Base-by-base conservation (phyloP, 2,329 filamentous ascomycete genomes). In the Alternaria metachromatica region DNA sequence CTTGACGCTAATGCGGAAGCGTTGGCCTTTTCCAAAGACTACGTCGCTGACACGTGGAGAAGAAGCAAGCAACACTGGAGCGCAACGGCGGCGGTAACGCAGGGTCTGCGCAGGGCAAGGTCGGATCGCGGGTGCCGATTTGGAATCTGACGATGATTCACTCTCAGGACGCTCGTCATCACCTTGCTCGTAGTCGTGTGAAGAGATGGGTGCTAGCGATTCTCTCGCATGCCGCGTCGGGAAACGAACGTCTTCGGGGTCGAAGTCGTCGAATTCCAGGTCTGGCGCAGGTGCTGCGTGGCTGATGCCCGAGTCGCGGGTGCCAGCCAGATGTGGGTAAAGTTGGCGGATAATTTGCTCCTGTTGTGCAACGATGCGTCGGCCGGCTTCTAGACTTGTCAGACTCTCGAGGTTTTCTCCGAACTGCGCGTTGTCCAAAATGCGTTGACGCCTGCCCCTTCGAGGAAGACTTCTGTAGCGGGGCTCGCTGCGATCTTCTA, bases 401-500 rank as follows among this genome's bases (percentile, higher is more conserved):
- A 78, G 61, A 33, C 72, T 72, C 30, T 80, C 73, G 48, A 82
- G 57, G 71, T 78, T 73, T 59, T 74, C 72, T 37, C 63, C 69
- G n/a, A 78, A 62, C 8, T 72, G 72, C 8, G 67, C 62, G 15
- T 71, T 71, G 28, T 81, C 79, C 13, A 81, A 70, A n/a, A 76
- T 49, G 18, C 78, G 75, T 63, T 80, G 78, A 12, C 80, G 74
- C 41, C 80, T 66, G 66, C 78, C 77, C 28, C 83, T 74, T 28
- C 83, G 76, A 6, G 84, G 84, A 13, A 85, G 76, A 56, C 83
- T 85, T 54, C 82, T 80, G 64, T 83, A 83, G 53, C 80, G 76
- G 15, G 80, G 80, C 59, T 81, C 80, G 58, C 76, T 82, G 50
- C 92, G 87, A 68, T 93, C 91, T 69, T 94, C 91, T 43, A 93